phyloP scores from a whole-genome alignment of 805 yeast genomes.

The Saturnispora sekii region DNA sequence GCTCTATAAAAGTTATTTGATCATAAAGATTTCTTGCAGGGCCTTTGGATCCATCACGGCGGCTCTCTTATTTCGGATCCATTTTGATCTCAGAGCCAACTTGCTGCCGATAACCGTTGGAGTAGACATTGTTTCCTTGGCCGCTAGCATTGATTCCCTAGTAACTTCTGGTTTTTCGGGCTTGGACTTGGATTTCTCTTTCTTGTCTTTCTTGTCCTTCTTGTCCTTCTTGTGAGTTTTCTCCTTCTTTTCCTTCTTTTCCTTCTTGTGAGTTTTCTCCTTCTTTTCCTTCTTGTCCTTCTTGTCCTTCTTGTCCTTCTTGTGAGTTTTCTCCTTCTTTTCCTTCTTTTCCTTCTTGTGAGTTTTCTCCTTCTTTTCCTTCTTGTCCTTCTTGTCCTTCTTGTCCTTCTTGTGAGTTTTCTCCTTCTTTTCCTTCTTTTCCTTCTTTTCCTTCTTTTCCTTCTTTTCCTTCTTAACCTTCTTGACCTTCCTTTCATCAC shows the following conservation, averaged over 20 bases:
- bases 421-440: conserved; percentile 17
- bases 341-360: conserved; percentile 18
- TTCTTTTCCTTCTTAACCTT: conserved; percentile 20
- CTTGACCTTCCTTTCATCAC: conserved; percentile 21
- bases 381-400: conserved; percentile 20
- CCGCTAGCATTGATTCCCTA: conserved; percentile 34
- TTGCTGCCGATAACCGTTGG: conserved; percentile 39
- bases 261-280: conserved; percentile 12
- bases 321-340: conserved; percentile 18
- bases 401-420: conserved; percentile 23
- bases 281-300: conserved; percentile 23
- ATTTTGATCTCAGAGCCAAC: conserved; percentile 69
- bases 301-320: conserved; percentile 21
- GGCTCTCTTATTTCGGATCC: conserved; percentile 84
- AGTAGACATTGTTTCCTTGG: conserved; percentile 22
- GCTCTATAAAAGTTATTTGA: conserved; percentile 23
- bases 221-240: conserved; percentile 24
- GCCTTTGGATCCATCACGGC: conserved; percentile 87
- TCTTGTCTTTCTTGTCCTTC: conserved; percentile 13
- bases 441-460: conserved; percentile 21
- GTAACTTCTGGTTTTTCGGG: conserved; percentile 18
- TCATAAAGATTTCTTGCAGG: conserved; percentile 88
- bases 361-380: conserved; percentile 20
- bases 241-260: conserved; percentile 23
- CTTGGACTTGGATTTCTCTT: conserved; percentile 11